Conservation (phyloP, 1,284 basidiomycete genomes). For the Schizophyllum amplum region DNA sequence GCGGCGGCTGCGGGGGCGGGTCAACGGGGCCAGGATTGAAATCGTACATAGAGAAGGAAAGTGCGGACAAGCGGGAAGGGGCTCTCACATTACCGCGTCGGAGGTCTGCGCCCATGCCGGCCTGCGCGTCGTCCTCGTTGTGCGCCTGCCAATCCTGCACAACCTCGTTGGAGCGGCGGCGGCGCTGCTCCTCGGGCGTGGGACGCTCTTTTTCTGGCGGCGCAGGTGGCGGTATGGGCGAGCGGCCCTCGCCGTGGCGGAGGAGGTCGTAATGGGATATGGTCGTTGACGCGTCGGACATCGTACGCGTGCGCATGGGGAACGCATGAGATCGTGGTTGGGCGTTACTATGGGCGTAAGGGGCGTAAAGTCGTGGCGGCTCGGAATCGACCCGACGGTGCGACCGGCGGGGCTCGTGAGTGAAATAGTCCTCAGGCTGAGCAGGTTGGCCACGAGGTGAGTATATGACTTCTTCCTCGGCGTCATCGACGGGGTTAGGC, state of each 20-base stretch:
- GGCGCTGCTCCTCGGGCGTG: slow-evolving; percentile 20
- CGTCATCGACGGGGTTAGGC: slow-evolving; percentile 11
- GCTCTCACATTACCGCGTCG: neutral
- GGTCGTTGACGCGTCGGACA: slow-evolving; percentile 20
- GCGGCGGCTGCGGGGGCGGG: neutral
- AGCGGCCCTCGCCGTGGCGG: slow-evolving; percentile 7
- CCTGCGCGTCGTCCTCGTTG: neutral
- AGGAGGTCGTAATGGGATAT: slow-evolving; percentile 26
- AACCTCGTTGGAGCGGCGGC: slow-evolving; percentile 2
- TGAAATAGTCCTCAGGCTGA: neutral
- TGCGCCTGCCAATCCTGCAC: neutral
- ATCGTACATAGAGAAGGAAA: neutral
- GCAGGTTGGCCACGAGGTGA: neutral
- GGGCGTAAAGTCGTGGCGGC: too few relatives aligned
- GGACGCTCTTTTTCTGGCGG: slow-evolving; percentile 11
- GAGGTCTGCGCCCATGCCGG: neutral
- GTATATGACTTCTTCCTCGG: neutral
- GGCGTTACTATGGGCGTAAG: too few relatives aligned
- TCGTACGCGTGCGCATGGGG: slow-evolving; percentile 8
- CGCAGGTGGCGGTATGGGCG: neutral
- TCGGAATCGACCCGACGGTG: neutral
- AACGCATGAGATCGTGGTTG: neutral
- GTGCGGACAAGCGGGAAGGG: neutral
- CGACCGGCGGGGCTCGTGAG: neutral
- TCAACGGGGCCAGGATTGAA: neutral